A percentile compares a stretch with the other conserved stretches of the same genome.
Evolutionary conservation across 2,329 filamentous ascomycete genomes (phyloP).

Genomic region (Aspergillus sp.): DNA sequence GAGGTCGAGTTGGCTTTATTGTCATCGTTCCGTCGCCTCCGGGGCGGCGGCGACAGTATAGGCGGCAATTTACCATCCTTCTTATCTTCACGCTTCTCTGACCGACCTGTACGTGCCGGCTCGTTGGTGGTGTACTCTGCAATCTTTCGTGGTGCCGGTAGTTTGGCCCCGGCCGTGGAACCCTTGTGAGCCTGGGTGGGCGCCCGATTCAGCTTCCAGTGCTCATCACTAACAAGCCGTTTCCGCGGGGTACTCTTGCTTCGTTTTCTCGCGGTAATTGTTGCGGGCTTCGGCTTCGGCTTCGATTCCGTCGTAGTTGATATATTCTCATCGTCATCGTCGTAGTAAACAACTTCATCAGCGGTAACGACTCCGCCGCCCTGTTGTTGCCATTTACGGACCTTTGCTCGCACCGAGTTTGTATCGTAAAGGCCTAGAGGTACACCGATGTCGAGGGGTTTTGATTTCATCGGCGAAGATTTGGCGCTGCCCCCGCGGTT

Average conservation of each 20-base stretch:
- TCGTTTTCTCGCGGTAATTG: conserved; percentile 35
- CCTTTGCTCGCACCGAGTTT: conserved; percentile 72
- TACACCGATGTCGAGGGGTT: conserved; percentile 47
- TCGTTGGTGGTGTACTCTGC: conserved; percentile 40
- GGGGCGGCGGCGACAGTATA: conserved; percentile 22
- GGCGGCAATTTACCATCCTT: conserved; percentile 25
- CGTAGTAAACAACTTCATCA: conserved; percentile 58
- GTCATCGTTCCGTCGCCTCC: conserved; percentile 28
- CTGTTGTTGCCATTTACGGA: conserved; percentile 80
- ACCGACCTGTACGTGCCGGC: conserved; percentile 23
- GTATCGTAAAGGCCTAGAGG: conserved; percentile 61
- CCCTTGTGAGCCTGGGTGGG: conserved; percentile 39
- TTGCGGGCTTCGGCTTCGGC: conserved; percentile 23
- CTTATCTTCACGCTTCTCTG: conserved; percentile 26
- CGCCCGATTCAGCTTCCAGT: conserved; percentile 65
- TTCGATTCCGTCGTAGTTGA: conserved; percentile 24
- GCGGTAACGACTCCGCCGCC: conserved; percentile 66
- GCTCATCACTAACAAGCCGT: conserved; percentile 87
- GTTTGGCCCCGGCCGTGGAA: conserved; percentile 32
- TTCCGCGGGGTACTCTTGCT: conserved; percentile 74
- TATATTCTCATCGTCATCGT: conserved; percentile 51
- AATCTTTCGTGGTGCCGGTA: conserved; percentile 44
- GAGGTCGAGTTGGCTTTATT: conserved; percentile 24
- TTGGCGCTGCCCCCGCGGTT: conserved; percentile 58
- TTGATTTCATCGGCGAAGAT: conserved; percentile 55